Conservation (phyloP, 495 filamentous ascomycete species). For the Symbiotaphrina buchneri region DNA sequence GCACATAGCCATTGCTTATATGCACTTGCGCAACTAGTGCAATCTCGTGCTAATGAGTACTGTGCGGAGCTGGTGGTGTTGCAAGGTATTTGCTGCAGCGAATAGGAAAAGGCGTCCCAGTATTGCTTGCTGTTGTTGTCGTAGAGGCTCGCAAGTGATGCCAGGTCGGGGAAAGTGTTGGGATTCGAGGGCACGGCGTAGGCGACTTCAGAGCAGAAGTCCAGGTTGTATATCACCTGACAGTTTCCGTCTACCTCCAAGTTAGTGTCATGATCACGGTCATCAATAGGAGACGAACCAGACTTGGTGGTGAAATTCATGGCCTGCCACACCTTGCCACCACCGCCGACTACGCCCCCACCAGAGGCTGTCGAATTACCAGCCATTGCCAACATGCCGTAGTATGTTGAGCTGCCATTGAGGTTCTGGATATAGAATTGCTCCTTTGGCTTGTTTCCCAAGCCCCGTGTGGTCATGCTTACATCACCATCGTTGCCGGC, state of each 20-base stretch:
- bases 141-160: slow-evolving; percentile 19
- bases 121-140: slow-evolving; percentile 11
- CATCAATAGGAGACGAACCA: slow-evolving; percentile 25
- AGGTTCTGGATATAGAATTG: slow-evolving; percentile 68
- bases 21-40: slow-evolving; percentile 48
- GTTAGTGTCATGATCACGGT: background rate
- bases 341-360: slow-evolving; percentile 32
- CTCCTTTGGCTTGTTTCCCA: slow-evolving; percentile 42
- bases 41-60: slow-evolving; percentile 63
- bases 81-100: slow-evolving; percentile 68
- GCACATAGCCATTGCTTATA: slow-evolving; percentile 93
- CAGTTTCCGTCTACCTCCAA: slow-evolving; percentile 39
- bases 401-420: slow-evolving; percentile 44
- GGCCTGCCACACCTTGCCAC: slow-evolving; percentile 44
- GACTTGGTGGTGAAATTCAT: slow-evolving; percentile 55
- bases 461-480: slow-evolving; percentile 42
- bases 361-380: slow-evolving; percentile 27
- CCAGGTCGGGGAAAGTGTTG: slow-evolving; percentile 15
- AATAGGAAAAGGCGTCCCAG: slow-evolving; percentile 49
- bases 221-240: slow-evolving; percentile 58
- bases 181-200: slow-evolving; percentile 79
- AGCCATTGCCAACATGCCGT: slow-evolving; percentile 41
- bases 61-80: slow-evolving; percentile 40
- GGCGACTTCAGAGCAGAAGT: slow-evolving; percentile 66
- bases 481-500: slow-evolving; percentile 24